Evolutionary conservation across 1,284 basidiomycete species (phyloP), one percentile per base, ranked within the genome.

Genomic region (Malassezia nana): DNA sequence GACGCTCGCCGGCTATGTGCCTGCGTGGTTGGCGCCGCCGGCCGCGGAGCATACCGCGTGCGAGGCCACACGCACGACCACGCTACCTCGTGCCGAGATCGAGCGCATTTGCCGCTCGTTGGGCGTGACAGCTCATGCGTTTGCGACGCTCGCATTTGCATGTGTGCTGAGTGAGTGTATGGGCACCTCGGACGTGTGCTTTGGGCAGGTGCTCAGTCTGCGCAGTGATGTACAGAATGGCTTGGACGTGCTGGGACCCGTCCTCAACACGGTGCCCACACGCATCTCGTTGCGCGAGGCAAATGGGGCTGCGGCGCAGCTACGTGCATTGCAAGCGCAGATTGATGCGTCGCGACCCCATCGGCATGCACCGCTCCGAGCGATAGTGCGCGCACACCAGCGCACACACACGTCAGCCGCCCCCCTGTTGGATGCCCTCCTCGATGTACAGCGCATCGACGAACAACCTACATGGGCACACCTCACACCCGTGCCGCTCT

Each of bases 181-280:
- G 10, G 43, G 39, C 3, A 47, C 54, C 0, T 39, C 58, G 2
- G 63, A 70, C 40, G 60, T 72, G 2, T 64, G 67, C 51, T 66
- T 72, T 48, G 69, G 67, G 1, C 66, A 70, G 55, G 59, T 72
- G 7, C 57, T 70, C 15, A 60, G 63, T 9, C 49, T 72, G 16
- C 47, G 69, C 12, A 61, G 64, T 38, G 54, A 60, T 6, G 42
- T 62, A 28, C 58, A 54, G 0, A 62, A 60, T n/a, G 66, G 60
- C 1, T 60, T 64, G 22, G 59, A 57, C 4, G 57, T 63, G 28
- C 52, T 72, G 15, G 67, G 67, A 6, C 67, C 69, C 0, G 63
- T 65, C 1, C 62, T 72, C 54, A 72, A 72, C 42, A 68, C 69
- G 9, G 57, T 69, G 5, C 58, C 65, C 20, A 64, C 63, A 25